phyloP scores from a whole-genome alignment of 768 basidiomycete species.

The Boletales sp. region DNA sequence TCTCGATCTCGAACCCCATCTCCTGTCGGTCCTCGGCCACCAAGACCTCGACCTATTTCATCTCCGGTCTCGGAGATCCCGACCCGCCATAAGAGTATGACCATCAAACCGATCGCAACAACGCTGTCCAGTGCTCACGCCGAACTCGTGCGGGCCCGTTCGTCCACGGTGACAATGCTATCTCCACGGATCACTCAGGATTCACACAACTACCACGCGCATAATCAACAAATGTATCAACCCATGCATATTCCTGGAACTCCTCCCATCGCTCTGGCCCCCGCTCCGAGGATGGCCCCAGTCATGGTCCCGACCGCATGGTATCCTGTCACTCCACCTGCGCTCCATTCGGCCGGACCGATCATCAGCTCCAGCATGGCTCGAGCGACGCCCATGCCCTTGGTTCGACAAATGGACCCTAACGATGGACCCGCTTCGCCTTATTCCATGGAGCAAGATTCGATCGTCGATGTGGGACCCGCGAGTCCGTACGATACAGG shows the following conservation, averaged over 20 bases:
- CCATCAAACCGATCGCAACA: slow-evolving; percentile 20
- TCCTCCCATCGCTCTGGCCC: slow-evolving; percentile 9
- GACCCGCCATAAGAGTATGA: slow-evolving; percentile 31
- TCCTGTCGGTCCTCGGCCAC: slow-evolving; percentile 49
- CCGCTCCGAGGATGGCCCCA: slow-evolving; percentile 2
- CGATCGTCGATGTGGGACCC: slow-evolving; percentile 35
- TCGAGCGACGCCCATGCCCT: slow-evolving; percentile 13
- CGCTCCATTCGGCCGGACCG: slow-evolving; percentile 12
- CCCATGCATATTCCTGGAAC: slow-evolving; percentile 27
- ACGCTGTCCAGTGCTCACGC: slow-evolving; percentile 14
- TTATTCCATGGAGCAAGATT: slow-evolving; percentile 35
- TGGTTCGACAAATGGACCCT: slow-evolving; percentile 1
- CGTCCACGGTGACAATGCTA: slow-evolving; percentile 28
- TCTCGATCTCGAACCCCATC: slow-evolving; percentile 44
- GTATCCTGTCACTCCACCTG: slow-evolving; percentile 12
- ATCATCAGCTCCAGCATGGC: slow-evolving; percentile 10
- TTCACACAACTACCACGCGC: slow-evolving; percentile 29
- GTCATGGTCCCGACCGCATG: slow-evolving; percentile 11
- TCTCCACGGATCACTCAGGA: slow-evolving; percentile 23
- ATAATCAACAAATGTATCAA: slow-evolving; percentile 31
- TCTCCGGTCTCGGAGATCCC: slow-evolving; percentile 27
- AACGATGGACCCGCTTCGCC: slow-evolving; percentile 37
- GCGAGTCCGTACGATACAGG: slow-evolving; percentile 41
- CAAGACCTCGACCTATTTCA: slow-evolving; percentile 27
- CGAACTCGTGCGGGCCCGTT: slow-evolving; percentile 24